These are phyloP conservation scores for Pleurotus giganteus DNA, from an alignment of 768 basidiomycete species.

Conservation along the genomic window DNA sequence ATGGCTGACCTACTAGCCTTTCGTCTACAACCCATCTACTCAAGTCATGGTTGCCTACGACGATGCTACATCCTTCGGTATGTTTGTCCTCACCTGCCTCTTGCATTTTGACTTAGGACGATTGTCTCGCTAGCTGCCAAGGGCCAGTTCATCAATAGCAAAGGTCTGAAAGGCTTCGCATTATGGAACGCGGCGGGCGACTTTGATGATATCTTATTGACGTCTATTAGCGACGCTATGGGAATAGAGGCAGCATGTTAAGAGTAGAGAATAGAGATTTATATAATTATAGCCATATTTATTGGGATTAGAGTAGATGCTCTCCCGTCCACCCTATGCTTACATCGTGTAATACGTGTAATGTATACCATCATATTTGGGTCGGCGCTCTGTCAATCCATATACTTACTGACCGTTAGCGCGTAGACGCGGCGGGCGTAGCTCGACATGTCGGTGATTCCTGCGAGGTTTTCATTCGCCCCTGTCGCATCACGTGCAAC, in stretches of 20 bases:
- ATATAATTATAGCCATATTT: neutral
- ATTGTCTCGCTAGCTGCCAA: constrained; percentile 41
- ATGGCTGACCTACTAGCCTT: constrained; percentile 30
- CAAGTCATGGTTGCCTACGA: constrained; percentile 51
- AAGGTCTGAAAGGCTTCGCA: constrained; percentile 57
- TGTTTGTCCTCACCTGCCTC: neutral
- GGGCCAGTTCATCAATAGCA: constrained; percentile 54
- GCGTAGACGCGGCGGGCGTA: too few relatives aligned
- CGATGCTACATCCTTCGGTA: constrained; percentile 21
- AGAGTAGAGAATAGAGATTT: neutral
- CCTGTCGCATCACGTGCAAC: neutral
- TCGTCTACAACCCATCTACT: constrained; percentile 38
- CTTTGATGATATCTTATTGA: constrained; percentile 41
- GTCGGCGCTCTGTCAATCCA: too few relatives aligned
- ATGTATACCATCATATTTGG: neutral
- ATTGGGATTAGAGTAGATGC: constrained; percentile 1
- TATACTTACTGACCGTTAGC: too few relatives aligned
- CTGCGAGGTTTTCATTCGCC: too few relatives aligned
- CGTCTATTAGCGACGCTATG: constrained; percentile 30
- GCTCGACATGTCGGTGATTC: too few relatives aligned
- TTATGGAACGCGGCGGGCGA: constrained; percentile 78
- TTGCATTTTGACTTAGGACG: neutral
- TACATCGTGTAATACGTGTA: neutral
- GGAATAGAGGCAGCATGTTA: constrained; percentile 12
- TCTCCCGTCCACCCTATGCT: neutral